Base-by-base conservation (phyloP, 2,329 filamentous ascomycete genomes). In the Trichoderma gracile region DNA sequence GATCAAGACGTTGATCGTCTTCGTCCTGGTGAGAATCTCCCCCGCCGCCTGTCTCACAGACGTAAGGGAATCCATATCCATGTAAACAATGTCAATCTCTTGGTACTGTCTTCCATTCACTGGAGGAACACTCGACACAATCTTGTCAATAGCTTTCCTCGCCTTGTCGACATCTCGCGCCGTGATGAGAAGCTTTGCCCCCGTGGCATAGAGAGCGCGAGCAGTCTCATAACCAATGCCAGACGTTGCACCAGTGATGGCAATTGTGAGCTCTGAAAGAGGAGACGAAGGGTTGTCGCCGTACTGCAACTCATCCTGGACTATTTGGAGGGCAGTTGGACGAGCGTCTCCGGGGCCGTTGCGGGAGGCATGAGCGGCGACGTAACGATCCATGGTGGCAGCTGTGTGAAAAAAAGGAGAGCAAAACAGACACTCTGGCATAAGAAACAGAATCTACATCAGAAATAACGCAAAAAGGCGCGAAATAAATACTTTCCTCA, bases 341-440 rank as follows among this genome's bases (percentile, higher is more conserved):
- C 40, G 54, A 45, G 40, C 23, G 12, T 57, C 54, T 30, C 54
- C 54, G 14, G 54, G 54, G 54, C 54, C 54, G 10, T 57, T 57
- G 54, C 54, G 54, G 21, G 54, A 21, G 25, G 54, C 54, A 45
- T 57, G 23, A 17, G 40, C 54, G 6, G 40, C 40, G 10, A 40
- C 54, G 54, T 57, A 57, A 5, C 54, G 54, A 1, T 57, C 54
- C 54, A 57, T 57, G 30, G 5, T 4, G 17, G 5, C 1, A 9
- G 27, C 27, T 9, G 8, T 30, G 27, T 30, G 27, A 30, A n/a
- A n/a, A n/a, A n/a, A n/a, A n/a, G n/a, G n/a, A n/a, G n/a, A n/a
- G n/a, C n/a, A n/a, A n/a, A n/a, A n/a, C n/a, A n/a, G n/a, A n/a
- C n/a, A n/a, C n/a, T n/a, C n/a, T n/a, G n/a, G n/a, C n/a, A n/a